phyloP scores from a whole-genome alignment of 108 stramenopile genomes.

The Craspedostauros australis region DNA sequence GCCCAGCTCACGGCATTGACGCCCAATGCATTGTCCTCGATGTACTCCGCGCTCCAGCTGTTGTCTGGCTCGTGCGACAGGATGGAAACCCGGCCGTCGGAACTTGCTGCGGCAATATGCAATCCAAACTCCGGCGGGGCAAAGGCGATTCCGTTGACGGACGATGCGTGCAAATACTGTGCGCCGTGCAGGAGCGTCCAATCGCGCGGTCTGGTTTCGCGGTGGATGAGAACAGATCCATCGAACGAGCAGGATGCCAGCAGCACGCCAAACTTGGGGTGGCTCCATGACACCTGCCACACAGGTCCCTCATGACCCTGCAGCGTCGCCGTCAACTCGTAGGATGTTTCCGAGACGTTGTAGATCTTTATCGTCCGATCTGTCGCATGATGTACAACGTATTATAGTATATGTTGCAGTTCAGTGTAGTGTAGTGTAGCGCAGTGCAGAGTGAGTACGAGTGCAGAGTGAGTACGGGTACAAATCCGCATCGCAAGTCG shows the following conservation, averaged over 20 bases:
- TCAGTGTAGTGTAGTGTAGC: too few relatives aligned
- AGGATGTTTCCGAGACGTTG: conserved; percentile 75
- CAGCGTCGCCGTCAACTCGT: conserved; percentile 75
- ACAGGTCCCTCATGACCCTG: conserved; percentile 90
- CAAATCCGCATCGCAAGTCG: too few relatives aligned
- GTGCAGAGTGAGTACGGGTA: too few relatives aligned
- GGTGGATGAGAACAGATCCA: conserved; percentile 80
- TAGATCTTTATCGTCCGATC: conserved; percentile 93
- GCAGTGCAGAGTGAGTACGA: too few relatives aligned
- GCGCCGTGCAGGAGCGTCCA: conserved; percentile 77
- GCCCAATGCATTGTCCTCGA: conserved; percentile 73
- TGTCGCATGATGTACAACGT: too few relatives aligned
- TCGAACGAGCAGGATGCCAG: conserved; percentile 89
- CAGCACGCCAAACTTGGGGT: conserved; percentile 90
- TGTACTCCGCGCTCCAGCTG: conserved; percentile 70
- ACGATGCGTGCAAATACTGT: conserved; percentile 51
- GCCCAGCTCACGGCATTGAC: conserved; percentile 90
- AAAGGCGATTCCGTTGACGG: conserved; percentile 84
- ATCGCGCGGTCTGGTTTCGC: conserved; percentile 70
- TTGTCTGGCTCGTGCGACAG: conserved; percentile 67
- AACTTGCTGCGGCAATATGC: conserved; percentile 53
- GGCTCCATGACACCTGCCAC: conserved; percentile 93
- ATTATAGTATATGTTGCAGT: too few relatives aligned
- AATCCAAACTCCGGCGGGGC: conserved; percentile 86
- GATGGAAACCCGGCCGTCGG: conserved; percentile 84